Conservation (phyloP, 352 stramenopile genomes). For the Pythium aristosporum region DNA sequence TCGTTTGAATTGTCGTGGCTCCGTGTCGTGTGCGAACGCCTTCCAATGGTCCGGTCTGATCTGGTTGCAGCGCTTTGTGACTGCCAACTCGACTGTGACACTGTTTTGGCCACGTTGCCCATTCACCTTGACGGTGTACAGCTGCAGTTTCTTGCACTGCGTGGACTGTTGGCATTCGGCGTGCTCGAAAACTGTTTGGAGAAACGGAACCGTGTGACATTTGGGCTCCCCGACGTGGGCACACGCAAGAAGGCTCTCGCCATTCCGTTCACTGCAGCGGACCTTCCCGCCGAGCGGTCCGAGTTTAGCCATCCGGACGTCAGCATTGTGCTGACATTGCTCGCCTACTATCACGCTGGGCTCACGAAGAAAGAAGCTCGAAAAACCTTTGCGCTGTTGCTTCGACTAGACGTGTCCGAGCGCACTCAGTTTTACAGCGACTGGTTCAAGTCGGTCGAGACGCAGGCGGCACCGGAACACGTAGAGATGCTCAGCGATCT, state of each 20-base stretch:
- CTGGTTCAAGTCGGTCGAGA: constrained; percentile 57
- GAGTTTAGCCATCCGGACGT: constrained; percentile 22
- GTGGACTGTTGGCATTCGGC: constrained; percentile 72
- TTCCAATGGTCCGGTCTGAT: constrained; percentile 33
- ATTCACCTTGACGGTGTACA: constrained; percentile 19
- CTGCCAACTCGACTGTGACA: constrained; percentile 18
- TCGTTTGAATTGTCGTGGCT: constrained; percentile 72
- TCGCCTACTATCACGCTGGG: constrained; percentile 18
- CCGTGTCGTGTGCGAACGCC: constrained; percentile 20
- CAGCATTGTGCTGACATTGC: constrained; percentile 16
- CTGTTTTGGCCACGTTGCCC: constrained; percentile 7
- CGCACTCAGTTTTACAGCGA: constrained; percentile 28
- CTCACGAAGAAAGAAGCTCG: constrained; percentile 7
- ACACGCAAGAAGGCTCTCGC: constrained; percentile 66
- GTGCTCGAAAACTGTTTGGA: constrained; percentile 80
- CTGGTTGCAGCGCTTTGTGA: constrained; percentile 4
- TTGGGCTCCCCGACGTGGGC: constrained; percentile 45
- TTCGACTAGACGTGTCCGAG: constrained; percentile 12
- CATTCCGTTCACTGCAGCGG: constrained; percentile 82
- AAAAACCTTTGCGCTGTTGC: constrained; percentile 3
- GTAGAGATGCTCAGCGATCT: constrained; percentile 47
- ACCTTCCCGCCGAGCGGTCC: constrained; percentile 30
- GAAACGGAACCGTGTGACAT: constrained; percentile 81
- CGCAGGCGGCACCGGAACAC: constrained; percentile 14
- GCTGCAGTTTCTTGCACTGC: constrained; percentile 52